Percentiles rank a stretch among this genome's conserved stretches.
Evolutionary conservation across 2,329 filamentous ascomycete species (phyloP).

Genomic region (Torrubiellomyces zombiae): DNA sequence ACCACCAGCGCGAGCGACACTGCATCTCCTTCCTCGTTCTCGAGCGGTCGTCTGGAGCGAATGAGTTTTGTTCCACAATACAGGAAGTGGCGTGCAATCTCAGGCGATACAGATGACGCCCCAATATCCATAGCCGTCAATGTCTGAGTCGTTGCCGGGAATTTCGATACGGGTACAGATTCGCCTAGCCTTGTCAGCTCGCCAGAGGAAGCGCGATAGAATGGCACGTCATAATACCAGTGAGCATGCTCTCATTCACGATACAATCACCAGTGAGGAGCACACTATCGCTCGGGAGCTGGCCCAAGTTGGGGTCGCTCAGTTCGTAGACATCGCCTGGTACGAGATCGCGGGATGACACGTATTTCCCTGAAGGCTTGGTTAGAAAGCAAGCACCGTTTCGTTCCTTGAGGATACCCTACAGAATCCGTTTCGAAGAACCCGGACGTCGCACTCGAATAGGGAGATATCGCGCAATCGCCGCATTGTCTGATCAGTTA

Average conservation of each 20-base stretch:
- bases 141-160: conserved; percentile 65
- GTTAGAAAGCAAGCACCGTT: conserved; percentile 1
- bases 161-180: conserved; percentile 91
- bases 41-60: conserved; percentile 72
- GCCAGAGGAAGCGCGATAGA: no score
- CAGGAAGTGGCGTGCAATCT: conserved; percentile 74
- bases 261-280: conserved; percentile 90
- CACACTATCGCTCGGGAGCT: conserved; percentile 85
- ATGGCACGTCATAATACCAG: conserved; percentile 27
- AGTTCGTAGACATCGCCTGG: conserved; percentile 95
- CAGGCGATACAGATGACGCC: conserved; percentile 66
- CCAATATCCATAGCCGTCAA: conserved; percentile 61
- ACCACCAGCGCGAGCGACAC: conserved; percentile 85
- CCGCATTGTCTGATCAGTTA: conserved; percentile 57
- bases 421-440: conserved; percentile 91
- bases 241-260: conserved; percentile 98
- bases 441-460: conserved; percentile 90
- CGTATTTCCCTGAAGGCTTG: conserved; percentile 48
- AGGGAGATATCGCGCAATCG: conserved; percentile 79
- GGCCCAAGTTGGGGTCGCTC: conserved; percentile 74
- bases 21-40: conserved; percentile 71
- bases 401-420: conserved; percentile 12
- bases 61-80: conserved; percentile 95
- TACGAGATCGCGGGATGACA: conserved; percentile 74
- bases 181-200: conserved; percentile 37